phyloP scores from a whole-genome alignment of 345 rosid genomes.

The Moricandia moricandioides region DNA sequence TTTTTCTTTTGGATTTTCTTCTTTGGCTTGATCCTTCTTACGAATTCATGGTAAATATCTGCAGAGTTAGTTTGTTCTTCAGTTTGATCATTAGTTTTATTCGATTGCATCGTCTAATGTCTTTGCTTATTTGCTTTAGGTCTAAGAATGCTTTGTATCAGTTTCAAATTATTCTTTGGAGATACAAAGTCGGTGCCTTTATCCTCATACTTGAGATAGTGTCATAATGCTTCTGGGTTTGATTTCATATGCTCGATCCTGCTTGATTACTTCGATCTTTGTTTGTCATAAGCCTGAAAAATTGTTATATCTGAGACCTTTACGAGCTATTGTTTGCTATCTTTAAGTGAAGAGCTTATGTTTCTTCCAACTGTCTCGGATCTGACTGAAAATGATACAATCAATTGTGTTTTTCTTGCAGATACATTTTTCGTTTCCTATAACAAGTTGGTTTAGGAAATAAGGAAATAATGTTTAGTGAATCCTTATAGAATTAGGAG shows the following conservation, averaged over 20 bases:
- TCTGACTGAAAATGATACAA: neutral
- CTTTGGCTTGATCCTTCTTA: neutral
- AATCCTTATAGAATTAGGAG: no score
- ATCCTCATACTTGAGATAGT: no score
- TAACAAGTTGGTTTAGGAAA: no score
- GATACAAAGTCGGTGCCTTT: neutral
- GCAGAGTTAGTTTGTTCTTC: neutral
- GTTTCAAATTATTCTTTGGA: neutral
- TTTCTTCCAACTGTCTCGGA: neutral
- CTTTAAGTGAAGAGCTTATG: no score
- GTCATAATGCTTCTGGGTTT: neutral
- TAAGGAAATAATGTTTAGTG: no score
- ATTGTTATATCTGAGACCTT: neutral
- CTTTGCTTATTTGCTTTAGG: neutral
- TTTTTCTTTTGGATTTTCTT: neutral
- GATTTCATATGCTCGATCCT: neutral
- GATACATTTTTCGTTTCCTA: conserved; percentile 29
- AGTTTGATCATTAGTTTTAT: neutral
- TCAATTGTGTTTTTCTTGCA: neutral
- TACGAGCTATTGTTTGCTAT: no score
- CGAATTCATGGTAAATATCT: conserved; percentile 29
- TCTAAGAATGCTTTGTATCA: neutral
- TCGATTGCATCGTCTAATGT: neutral
- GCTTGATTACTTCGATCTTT: neutral
- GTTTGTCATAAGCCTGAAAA: neutral